These are phyloP conservation scores for Clathrus columnatus DNA, from an alignment of 768 basidiomycete species.

Conservation along the genomic window DNA sequence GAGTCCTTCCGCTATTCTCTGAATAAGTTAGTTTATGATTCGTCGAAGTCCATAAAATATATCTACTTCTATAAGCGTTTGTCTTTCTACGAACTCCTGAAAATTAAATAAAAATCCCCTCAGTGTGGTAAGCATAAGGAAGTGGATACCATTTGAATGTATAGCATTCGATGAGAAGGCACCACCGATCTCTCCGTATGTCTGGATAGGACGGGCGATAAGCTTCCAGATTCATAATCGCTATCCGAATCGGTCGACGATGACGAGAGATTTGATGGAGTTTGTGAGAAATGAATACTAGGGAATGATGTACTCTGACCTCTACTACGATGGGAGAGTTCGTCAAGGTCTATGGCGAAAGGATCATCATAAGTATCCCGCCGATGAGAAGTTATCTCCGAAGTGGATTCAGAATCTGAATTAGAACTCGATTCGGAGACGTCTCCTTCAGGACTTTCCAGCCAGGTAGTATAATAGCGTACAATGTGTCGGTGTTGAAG, in stretches of 20 bases:
- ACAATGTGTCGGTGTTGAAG: slow-evolving; percentile 88
- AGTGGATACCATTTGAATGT: slow-evolving; percentile 81
- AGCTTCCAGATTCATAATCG: slow-evolving; percentile 31
- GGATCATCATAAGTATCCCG: slow-evolving; percentile 33
- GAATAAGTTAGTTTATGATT: background rate
- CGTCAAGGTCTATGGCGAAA: slow-evolving; percentile 55
- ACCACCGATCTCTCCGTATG: slow-evolving; percentile 4
- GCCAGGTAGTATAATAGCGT: slow-evolving; percentile 86
- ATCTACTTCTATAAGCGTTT: slow-evolving; percentile 76
- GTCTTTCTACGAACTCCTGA: slow-evolving; percentile 84
- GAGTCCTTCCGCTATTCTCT: slow-evolving; percentile 74
- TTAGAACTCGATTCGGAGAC: slow-evolving; percentile 46
- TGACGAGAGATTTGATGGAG: slow-evolving; percentile 27
- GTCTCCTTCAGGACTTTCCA: slow-evolving; percentile 57
- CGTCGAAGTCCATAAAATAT: slow-evolving; percentile 3
- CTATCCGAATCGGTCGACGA: slow-evolving; percentile 32
- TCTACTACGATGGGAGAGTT: slow-evolving; percentile 42
- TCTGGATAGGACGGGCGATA: slow-evolving; percentile 26
- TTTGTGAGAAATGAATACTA: slow-evolving; percentile 68
- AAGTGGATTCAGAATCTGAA: slow-evolving; percentile 9
- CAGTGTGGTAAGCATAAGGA: background rate
- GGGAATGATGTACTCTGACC: slow-evolving; percentile 64
- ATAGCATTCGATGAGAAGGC: slow-evolving; percentile 42
- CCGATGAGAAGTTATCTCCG: slow-evolving; percentile 4
- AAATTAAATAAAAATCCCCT: slow-evolving; percentile 10